Evolutionary conservation across 2,329 filamentous ascomycete species (phyloP), one percentile per base, ranked within the genome.

Genomic region (Diaporthe sp.): DNA sequence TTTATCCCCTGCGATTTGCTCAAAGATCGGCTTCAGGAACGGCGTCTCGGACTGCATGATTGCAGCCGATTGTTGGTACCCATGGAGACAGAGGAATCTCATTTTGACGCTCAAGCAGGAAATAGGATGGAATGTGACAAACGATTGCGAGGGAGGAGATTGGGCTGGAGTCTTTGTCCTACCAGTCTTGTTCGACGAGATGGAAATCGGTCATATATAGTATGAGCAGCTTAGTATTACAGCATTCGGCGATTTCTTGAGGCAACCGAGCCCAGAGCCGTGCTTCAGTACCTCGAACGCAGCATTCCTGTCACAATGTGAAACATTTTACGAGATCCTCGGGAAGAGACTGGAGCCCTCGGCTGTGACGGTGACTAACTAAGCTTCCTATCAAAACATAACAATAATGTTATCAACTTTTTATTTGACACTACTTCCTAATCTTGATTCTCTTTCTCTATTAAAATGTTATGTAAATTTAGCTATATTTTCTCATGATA

Each of bases 1-100:
- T 39, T 60, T 3, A 15, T 60, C 19, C 31, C 57, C 57, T 39
- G 57, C 57, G 10, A 60, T 60, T 37, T 39, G 5, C 57, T 60
- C 57, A n/a, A 60, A 60, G 31, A 60, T 60, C 2, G 57, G 57
- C 57, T 39, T 60, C 57, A 60, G 25, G 22, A 22, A 19, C 22
- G 19, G 28, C 57, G 57, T 60, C 15, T 60, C 57, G 57, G 57
- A 60, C 57, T 60, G 57, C 57, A 60, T 60, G 19, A 60, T 60
- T 39, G 57, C 57, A 60, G 57, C 57, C 10, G 57, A 60, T n/a
- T 60, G 57, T 19, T 60, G 31, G 22, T 60, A 60, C 19, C 57
- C 57, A 60, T 60, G 57, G 57, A 60, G 57, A 60, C 57, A 60
- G 34, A 60, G 57, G 9, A 60, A 60, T 6, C 31, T 37, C 57